Conservation (phyloP, 306 rosid species). For the Amphicarpaea edgeworthii region DNA sequence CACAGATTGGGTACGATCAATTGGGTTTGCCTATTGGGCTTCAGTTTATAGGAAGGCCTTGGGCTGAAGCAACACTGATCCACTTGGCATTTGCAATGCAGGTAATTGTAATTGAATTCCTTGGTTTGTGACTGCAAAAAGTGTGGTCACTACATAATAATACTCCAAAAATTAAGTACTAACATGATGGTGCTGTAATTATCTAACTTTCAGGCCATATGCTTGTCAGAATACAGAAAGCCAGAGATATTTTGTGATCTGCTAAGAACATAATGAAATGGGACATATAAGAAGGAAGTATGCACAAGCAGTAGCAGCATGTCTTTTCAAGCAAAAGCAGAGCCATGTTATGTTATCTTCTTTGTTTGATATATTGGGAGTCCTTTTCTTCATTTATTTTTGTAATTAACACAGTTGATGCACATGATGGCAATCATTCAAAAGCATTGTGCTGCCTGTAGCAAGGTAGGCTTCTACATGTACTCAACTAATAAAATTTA, state of each 20-base stretch:
- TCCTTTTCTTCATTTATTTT: slow-evolving; percentile 8
- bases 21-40: slow-evolving; percentile 90
- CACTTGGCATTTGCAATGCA: slow-evolving; percentile 84
- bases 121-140: background rate
- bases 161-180: background rate
- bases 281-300: slow-evolving; percentile 19
- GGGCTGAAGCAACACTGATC: slow-evolving; percentile 90
- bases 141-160: background rate
- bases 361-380: background rate
- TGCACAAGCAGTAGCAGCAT: background rate
- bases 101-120: slow-evolving; percentile 47
- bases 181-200: slow-evolving; percentile 29
- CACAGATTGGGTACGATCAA: slow-evolving; percentile 84
- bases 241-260: slow-evolving; percentile 74
- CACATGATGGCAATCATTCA: background rate
- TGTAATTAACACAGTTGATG: background rate
- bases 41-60: slow-evolving; percentile 88
- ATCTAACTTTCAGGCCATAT: slow-evolving; percentile 69
- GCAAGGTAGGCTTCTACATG: background rate
- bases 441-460: background rate
- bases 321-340: background rate
- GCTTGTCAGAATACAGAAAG: slow-evolving; percentile 58
- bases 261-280: slow-evolving; percentile 44
- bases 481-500: background rate
- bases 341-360: background rate